Base-by-base conservation (phyloP, 2,329 filamentous ascomycete genomes). In the Penicillium sp. region DNA sequence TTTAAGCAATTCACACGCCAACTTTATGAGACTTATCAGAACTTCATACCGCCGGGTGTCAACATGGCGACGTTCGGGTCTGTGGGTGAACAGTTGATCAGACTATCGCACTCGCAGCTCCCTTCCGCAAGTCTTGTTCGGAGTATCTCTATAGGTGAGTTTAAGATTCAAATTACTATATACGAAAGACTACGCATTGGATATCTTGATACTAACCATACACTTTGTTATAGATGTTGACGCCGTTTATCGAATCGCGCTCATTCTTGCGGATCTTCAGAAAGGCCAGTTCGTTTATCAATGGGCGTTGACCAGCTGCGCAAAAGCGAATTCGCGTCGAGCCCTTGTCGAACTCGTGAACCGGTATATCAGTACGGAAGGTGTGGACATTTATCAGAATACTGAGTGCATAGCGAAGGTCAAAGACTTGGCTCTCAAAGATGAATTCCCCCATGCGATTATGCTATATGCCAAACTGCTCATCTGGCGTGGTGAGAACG, bases 401-500 rank as follows among this genome's bases (percentile, higher is more conserved):
- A 61, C 47, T 21, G 27, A 53, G 6, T 51, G 62, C 36, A 61
- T 69, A 3, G 50, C 61, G 1, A 44, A 55, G 13, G 43, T 74
- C 17, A 64, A 71, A 35, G 45, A 58, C 5, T 52, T 71, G 6
- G 70, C 72, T 13, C 38, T 58, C 1, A 53, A 64, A 6, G 52
- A 66, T 19, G 62, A 60, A 8, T 68, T 69, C 38, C 71, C 72
- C 0, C 59, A 65, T 6, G 71, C 71, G 1, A 66, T 74, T 44
- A 43, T 68, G 12, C 29, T 73, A 7, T 68, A 71, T 13, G 71
- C 70, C 7, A 64, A 68, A 19, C 54, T 72, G 2, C 61, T 73
- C 4, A 60, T 61, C 15, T 49, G 55, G 17, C 66, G 65, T 7
- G 66, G 66, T 3, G 45, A 68, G 17, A 59, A 65, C 33, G 19